Base-by-base conservation (phyloP, 2,329 filamentous ascomycete genomes). In the Zasmidium cellare region DNA sequence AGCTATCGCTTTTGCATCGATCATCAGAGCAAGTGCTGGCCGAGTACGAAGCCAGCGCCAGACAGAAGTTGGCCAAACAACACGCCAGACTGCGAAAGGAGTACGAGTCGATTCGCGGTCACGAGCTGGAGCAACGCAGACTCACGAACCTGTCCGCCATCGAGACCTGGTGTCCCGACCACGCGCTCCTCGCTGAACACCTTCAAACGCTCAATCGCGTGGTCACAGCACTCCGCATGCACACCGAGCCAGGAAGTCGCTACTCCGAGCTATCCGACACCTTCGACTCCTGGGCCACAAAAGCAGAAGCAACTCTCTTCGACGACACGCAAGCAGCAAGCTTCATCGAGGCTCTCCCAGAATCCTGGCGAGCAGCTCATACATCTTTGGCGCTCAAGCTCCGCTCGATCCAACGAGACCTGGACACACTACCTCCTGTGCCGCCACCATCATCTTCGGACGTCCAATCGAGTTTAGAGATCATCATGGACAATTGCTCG, bases 1-100 rank as follows among this genome's bases (percentile, higher is more conserved):
- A 88, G 66, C 76, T 89, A 7, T 84, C 87, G 50, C 74, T 89
- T 7, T 71, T 90, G 20, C 86, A 89, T 70, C 80, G 82, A 61
- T 80, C 81, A 53, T 80, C 82, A 2, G 72, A 71, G 1, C 60
- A 69, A 2, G 79, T 79, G 0, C 69, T 77, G 1, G 66, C 69
- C 2, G 74, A 79, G 54, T 89, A 86, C 84, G 79, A 80, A 58
- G 78, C 74, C 1, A 86, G 82, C 65, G 87, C 87, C 1, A 77
- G 77, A 57, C 60, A 58, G 22, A 70, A 69, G 51, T 62, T 72
- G 1, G 55, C 61, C 25, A 61, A 56, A 22, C 61, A 59, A 55
- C 72, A 71, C 51, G 56, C 60, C n/a, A 66, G 62, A 23, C 58
- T 74, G 3, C 62, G 63, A 11, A 67, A 65, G 38, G 66, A 69